Conservation (phyloP, 257 asterid species). For the Vinca minor region DNA sequence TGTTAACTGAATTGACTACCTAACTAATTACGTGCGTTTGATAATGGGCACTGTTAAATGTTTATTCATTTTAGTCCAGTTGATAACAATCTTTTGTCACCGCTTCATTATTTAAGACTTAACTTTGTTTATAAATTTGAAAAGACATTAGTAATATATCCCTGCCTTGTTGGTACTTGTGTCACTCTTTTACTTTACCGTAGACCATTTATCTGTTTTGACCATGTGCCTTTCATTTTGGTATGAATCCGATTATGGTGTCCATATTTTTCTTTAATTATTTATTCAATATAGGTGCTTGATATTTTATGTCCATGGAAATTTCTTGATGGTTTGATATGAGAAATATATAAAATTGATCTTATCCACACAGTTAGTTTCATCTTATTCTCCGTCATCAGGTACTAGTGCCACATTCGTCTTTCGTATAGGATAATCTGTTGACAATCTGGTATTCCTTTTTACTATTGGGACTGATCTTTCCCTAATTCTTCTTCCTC, state of each 20-base stretch:
- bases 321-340: not conserved
- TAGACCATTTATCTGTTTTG: not conserved
- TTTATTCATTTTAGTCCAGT: too few relatives aligned
- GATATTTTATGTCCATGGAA: not conserved
- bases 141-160: too few relatives aligned
- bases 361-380: not conserved
- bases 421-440: too few relatives aligned
- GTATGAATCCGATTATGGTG: not conserved
- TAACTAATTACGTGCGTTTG: too few relatives aligned
- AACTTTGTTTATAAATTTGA: too few relatives aligned
- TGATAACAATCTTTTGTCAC: too few relatives aligned
- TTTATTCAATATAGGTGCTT: not conserved
- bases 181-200: not conserved
- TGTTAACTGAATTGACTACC: not conserved
- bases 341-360: not conserved
- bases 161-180: not conserved
- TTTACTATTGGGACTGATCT: not conserved
- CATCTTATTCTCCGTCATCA: not conserved
- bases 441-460: not conserved
- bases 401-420: not conserved
- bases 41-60: too few relatives aligned
- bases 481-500: too few relatives aligned
- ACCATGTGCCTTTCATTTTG: too few relatives aligned
- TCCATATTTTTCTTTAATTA: not conserved
- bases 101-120: too few relatives aligned